These are phyloP conservation scores for Boletus barrowsii DNA, from an alignment of 768 basidiomycete species.

Conservation along the genomic window DNA sequence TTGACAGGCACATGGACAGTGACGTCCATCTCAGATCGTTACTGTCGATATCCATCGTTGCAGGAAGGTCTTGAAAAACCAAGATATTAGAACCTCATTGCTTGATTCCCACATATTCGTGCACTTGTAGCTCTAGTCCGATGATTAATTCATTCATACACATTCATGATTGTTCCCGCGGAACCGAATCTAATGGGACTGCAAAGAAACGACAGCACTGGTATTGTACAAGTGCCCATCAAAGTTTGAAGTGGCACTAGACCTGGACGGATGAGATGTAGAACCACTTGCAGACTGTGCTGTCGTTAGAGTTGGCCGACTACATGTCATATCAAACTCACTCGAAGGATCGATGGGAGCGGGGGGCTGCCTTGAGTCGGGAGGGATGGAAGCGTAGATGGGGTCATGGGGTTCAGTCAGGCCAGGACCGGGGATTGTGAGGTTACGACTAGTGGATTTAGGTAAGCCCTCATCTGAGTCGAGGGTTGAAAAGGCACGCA, in stretches of 20 bases:
- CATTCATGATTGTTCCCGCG: background rate
- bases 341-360: slow-evolving; percentile 90
- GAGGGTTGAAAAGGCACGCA: slow-evolving; percentile 38
- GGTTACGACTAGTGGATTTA: slow-evolving; percentile 61
- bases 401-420: slow-evolving; percentile 61
- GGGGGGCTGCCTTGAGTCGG: slow-evolving; percentile 78
- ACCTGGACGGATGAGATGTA: slow-evolving; percentile 89
- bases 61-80: slow-evolving; percentile 47
- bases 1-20: slow-evolving; percentile 83
- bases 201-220: background rate
- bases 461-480: background rate
- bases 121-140: slow-evolving; percentile 27
- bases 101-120: slow-evolving; percentile 16
- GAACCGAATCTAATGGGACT: slow-evolving; percentile 2
- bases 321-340: slow-evolving; percentile 36
- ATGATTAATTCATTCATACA: slow-evolving; percentile 5
- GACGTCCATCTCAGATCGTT: slow-evolving; percentile 85
- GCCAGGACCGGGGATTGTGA: slow-evolving; percentile 70
- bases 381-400: slow-evolving; percentile 62
- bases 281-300: slow-evolving; percentile 86
- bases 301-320: slow-evolving; percentile 8
- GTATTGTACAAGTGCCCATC: background rate
- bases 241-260: slow-evolving; percentile 28
- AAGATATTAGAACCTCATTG: slow-evolving; percentile 12
- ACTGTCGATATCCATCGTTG: slow-evolving; percentile 83